Conservation (phyloP, 371 early-diverging fungal genomes). For the Saksenaea oblongispora region DNA sequence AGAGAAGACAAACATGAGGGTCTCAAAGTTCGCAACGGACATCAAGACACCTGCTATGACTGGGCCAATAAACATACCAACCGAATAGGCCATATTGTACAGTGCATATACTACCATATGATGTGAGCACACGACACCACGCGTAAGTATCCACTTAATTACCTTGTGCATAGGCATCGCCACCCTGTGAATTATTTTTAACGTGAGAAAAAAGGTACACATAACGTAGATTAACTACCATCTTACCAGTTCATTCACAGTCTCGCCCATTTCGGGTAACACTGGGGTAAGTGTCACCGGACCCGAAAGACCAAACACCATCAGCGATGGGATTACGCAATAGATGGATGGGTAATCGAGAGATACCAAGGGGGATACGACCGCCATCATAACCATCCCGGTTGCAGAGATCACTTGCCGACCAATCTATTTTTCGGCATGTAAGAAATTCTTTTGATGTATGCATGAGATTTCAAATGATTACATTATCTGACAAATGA, state of each 20-base stretch:
- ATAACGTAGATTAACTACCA: conserved; percentile 11
- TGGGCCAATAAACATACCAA: conserved; percentile 63
- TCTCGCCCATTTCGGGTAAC: conserved; percentile 60
- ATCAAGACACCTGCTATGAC: conserved; percentile 54
- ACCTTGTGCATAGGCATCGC: conserved; percentile 56
- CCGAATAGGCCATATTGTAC: conserved; percentile 59
- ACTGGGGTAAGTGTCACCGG: conserved; percentile 59
- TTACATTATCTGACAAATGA: conserved; percentile 55
- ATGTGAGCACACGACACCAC: not conserved
- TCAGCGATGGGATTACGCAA: conserved; percentile 51
- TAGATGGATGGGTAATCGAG: conserved; percentile 39
- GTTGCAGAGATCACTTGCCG: conserved; percentile 49
- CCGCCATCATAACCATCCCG: conserved; percentile 57
- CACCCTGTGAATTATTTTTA: conserved; percentile 29
- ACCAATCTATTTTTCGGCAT: conserved; percentile 32
- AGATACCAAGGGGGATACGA: conserved; percentile 51
- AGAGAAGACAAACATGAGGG: conserved; percentile 40
- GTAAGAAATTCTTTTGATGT: not conserved
- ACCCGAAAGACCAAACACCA: conserved; percentile 57
- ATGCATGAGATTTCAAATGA: not conserved
- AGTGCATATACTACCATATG: conserved; percentile 45
- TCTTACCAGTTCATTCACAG: conserved; percentile 51
- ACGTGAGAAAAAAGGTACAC: conserved; percentile 3
- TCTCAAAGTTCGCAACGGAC: conserved; percentile 32
- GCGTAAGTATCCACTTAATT: conserved; percentile 2